Conservation (phyloP, 805 yeast species). For the Yamadazyma insecticola region DNA sequence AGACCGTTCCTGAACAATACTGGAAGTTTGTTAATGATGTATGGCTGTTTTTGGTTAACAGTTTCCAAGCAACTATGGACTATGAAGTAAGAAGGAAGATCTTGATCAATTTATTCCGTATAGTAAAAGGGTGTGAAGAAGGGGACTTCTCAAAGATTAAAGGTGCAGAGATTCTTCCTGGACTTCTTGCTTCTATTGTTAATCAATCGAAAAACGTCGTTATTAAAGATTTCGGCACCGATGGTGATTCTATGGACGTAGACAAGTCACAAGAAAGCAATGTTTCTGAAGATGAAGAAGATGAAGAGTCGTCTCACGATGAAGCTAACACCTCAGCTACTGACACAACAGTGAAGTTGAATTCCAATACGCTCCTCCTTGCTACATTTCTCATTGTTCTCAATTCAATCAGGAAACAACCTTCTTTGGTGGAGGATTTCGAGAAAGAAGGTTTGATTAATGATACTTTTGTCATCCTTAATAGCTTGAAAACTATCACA, state of each 20-base stretch:
- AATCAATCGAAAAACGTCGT: slow-evolving; percentile 45
- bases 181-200: slow-evolving; percentile 54
- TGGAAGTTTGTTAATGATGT: slow-evolving; percentile 40
- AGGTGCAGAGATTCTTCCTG: slow-evolving; percentile 34
- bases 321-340: no score
- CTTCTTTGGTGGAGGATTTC: slow-evolving; percentile 45
- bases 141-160: slow-evolving; percentile 27
- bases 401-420: no score
- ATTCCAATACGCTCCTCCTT: no score
- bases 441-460: slow-evolving; percentile 70
- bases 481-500: slow-evolving; percentile 13
- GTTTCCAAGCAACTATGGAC: slow-evolving; percentile 72
- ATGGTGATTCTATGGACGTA: slow-evolving; percentile 4
- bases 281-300: slow-evolving; percentile 4
- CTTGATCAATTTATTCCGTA: slow-evolving; percentile 49
- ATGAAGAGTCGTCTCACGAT: slow-evolving; percentile 1
- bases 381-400: no score
- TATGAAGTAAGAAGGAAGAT: slow-evolving; percentile 56
- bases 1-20: slow-evolving; percentile 17
- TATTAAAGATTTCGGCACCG: slow-evolving; percentile 9
- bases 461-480: slow-evolving; percentile 39
- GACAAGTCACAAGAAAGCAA: slow-evolving; percentile 8
- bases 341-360: background rate
- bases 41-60: slow-evolving; percentile 51
- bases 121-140: slow-evolving; percentile 37